A percentile compares a stretch with the other conserved stretches of the same genome.
phyloP scores from a whole-genome alignment of 2,329 filamentous ascomycete genomes.

The Trichophyton mentagrophytes region DNA sequence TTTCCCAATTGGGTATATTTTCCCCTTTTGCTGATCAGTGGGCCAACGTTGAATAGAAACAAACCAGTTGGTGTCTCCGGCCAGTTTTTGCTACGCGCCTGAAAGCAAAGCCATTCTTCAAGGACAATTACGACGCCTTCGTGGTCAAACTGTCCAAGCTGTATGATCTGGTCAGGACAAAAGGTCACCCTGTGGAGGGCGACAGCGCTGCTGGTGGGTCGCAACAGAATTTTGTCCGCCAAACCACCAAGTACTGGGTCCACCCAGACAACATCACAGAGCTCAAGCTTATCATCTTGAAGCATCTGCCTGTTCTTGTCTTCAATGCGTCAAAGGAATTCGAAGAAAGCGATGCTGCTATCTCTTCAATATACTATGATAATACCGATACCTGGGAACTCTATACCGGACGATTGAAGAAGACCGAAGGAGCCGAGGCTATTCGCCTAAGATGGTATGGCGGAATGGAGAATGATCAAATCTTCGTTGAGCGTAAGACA shows the following conservation, averaged over 20 bases:
- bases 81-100: conserved; percentile 92
- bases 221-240: conserved; percentile 90
- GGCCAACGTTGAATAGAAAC: conserved; percentile 50
- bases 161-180: conserved; percentile 86
- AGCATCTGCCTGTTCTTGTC: conserved; percentile 91
- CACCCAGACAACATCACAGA: conserved; percentile 97
- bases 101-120: conserved; percentile 95
- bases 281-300: conserved; percentile 91
- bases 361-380: conserved; percentile 97
- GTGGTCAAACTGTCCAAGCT: conserved; percentile 89
- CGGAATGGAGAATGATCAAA: conserved; percentile 86
- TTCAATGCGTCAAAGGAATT: conserved; percentile 98
- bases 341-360: conserved; percentile 76
- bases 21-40: conserved; percentile 5
- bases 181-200: conserved; percentile 82
- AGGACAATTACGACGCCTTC: conserved; percentile 94
- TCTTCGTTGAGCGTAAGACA: conserved; percentile 95
- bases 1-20: not conserved
- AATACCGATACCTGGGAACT: conserved; percentile 89
- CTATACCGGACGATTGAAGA: conserved; percentile 88
- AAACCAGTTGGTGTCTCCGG: conserved; percentile 82
- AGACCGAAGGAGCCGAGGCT: conserved; percentile 93
- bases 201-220: conserved; percentile 81
- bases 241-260: conserved; percentile 99
- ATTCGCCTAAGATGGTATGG: conserved; percentile 96